Percentiles rank a stretch among this genome's conserved stretches.
phyloP scores from a whole-genome alignment of 257 asterid genomes.

The Capsicum pubescens region DNA sequence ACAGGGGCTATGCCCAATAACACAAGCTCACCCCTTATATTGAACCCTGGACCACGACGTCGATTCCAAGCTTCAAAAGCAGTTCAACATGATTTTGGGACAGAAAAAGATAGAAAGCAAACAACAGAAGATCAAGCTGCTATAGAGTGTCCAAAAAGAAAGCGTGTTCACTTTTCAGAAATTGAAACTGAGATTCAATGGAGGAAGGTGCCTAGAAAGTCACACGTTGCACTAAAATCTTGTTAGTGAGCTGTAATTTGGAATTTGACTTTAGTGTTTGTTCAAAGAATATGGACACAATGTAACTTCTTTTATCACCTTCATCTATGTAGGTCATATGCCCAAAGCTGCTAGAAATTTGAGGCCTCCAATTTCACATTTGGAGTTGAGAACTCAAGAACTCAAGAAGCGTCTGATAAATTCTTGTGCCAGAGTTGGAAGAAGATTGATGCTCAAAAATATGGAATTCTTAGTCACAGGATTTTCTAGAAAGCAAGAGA shows the following conservation, averaged over 20 bases:
- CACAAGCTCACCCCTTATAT: conserved; percentile 38
- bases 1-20: conserved; percentile 38
- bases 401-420: conserved; percentile 39
- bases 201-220: conserved; percentile 43
- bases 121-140: conserved; percentile 41
- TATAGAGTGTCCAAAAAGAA: conserved; percentile 42
- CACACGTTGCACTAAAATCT: conserved; percentile 40
- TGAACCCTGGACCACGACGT: conserved; percentile 28
- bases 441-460: conserved; percentile 61
- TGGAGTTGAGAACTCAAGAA: conserved; percentile 50
- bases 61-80: conserved; percentile 34
- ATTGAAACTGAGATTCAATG: conserved; percentile 39
- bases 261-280: conserved; percentile 9
- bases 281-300: conserved; percentile 28
- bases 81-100: conserved; percentile 40
- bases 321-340: conserved; percentile 52
- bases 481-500: conserved; percentile 63
- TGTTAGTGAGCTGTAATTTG: conserved; percentile 50
- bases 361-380: conserved; percentile 43
- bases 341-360: conserved; percentile 47
- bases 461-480: conserved; percentile 85
- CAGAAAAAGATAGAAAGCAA: conserved; percentile 37
- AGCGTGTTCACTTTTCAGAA: conserved; percentile 63
- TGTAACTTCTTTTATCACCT: conserved; percentile 27
- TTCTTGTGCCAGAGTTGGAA: conserved; percentile 44